Evolutionary conservation across 2,329 filamentous ascomycete genomes (phyloP).

Genomic region (Trichoderma koningiopsis): DNA sequence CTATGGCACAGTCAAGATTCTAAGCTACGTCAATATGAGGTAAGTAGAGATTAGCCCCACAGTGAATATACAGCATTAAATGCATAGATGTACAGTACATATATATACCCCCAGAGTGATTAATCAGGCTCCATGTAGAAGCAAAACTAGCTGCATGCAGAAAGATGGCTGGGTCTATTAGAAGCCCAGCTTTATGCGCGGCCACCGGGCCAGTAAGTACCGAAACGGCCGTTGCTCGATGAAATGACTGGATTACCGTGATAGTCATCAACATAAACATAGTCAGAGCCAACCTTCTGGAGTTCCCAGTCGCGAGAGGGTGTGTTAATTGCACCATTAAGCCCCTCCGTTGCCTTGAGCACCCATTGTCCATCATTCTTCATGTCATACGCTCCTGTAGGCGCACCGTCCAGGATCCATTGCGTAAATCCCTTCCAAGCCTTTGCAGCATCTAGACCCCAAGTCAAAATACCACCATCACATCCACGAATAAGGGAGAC

Average conservation of each 20-base stretch:
- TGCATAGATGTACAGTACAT: not conserved
- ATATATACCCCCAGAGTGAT: not conserved
- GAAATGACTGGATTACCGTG: conserved; percentile 35
- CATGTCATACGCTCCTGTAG: conserved; percentile 15
- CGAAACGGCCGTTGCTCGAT: conserved; percentile 27
- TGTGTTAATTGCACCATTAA: conserved; percentile 30
- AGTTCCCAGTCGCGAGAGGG: conserved; percentile 31
- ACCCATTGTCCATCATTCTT: conserved; percentile 30
- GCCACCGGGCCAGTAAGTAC: not conserved
- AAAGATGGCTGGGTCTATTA: too few relatives aligned
- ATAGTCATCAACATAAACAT: conserved; percentile 33
- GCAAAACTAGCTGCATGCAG: not conserved
- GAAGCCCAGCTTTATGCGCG: not conserved
- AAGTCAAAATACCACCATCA: conserved; percentile 33
- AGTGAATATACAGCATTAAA: too few relatives aligned
- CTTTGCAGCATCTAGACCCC: conserved; percentile 20
- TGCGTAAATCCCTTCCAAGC: conserved; percentile 34
- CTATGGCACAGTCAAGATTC: too few relatives aligned
- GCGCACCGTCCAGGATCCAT: conserved; percentile 32
- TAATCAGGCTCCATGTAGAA: not conserved
- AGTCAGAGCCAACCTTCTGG: conserved; percentile 30
- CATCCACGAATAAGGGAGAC: conserved; percentile 36
- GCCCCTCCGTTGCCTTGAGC: conserved; percentile 32
- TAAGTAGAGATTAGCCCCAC: too few relatives aligned
- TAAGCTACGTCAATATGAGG: too few relatives aligned